Percentiles rank a stretch among this genome's conserved stretches.
These are phyloP conservation scores for Stropharia rugosoannulata DNA, from an alignment of 768 basidiomycete species.

Conservation along the genomic window DNA sequence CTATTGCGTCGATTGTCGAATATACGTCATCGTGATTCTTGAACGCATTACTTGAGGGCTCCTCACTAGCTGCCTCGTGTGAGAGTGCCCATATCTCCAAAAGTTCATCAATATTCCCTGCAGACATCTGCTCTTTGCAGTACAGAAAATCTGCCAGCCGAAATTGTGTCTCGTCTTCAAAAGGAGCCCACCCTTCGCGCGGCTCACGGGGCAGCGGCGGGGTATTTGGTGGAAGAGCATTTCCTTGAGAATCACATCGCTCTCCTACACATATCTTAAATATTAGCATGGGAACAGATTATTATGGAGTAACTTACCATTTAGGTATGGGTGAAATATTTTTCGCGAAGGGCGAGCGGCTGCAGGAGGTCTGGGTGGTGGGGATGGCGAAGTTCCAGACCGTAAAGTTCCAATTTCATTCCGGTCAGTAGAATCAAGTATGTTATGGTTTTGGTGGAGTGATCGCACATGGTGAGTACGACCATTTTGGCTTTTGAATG, in stretches of 20 bases:
- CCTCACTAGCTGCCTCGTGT: constrained; percentile 25
- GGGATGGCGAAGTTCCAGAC: background rate
- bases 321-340: background rate
- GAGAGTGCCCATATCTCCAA: constrained; percentile 14
- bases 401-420: no score
- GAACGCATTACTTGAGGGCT: background rate
- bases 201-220: background rate
- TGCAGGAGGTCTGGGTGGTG: background rate
- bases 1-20: background rate
- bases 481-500: background rate
- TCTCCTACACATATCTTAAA: background rate
- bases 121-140: constrained; percentile 15
- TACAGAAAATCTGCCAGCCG: constrained; percentile 19
- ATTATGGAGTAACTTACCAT: background rate
- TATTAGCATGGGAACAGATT: no score
- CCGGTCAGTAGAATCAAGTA: background rate
- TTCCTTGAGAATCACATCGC: background rate
- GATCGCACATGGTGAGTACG: background rate
- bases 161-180: constrained; percentile 17
- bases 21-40: background rate
- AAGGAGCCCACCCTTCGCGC: background rate
- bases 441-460: background rate
- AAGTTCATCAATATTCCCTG: constrained; percentile 9
- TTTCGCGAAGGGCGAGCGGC: background rate
- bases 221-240: background rate